phyloP scores from a whole-genome alignment of 2,329 filamentous ascomycete species.

The Talaromyces sp. region DNA sequence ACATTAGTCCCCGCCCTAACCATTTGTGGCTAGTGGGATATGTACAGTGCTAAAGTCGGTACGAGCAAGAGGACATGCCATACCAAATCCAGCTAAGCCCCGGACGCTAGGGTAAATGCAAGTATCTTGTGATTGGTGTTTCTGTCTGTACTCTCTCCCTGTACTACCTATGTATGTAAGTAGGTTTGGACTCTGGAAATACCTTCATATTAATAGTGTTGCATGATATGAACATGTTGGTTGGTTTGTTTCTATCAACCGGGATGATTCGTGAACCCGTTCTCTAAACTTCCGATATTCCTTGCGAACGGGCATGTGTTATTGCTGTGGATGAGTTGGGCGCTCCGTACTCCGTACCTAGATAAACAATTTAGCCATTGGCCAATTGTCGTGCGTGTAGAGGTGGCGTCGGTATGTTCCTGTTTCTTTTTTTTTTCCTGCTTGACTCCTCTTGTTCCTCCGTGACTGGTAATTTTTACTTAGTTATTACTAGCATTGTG shows the following conservation, averaged over 20 bases:
- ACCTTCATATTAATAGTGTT: neutral
- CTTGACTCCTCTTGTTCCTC: neutral
- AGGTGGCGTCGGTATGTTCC: neutral
- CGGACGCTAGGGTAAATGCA: slow-evolving; percentile 3
- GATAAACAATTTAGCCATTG: slow-evolving; percentile 4
- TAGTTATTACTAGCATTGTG: neutral
- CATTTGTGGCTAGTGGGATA: neutral
- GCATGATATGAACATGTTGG: neutral
- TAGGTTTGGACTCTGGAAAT: neutral
- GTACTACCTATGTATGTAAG: neutral
- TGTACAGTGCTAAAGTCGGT: slow-evolving; percentile 7
- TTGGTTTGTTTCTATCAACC: neutral
- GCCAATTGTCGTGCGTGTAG: neutral
- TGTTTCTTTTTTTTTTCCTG: neutral
- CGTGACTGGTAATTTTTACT: neutral
- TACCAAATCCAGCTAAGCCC: neutral
- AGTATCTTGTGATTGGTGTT: neutral
- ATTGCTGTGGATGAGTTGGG: neutral
- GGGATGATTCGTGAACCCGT: neutral
- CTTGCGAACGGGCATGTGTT: neutral
- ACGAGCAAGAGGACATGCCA: neutral
- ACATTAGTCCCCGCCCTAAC: neutral
- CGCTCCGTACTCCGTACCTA: neutral
- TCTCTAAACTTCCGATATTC: neutral
- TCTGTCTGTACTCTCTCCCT: neutral